These are phyloP conservation scores for Blastobotrys terrestris DNA, from an alignment of 805 yeast genomes.

Conservation along the genomic window DNA sequence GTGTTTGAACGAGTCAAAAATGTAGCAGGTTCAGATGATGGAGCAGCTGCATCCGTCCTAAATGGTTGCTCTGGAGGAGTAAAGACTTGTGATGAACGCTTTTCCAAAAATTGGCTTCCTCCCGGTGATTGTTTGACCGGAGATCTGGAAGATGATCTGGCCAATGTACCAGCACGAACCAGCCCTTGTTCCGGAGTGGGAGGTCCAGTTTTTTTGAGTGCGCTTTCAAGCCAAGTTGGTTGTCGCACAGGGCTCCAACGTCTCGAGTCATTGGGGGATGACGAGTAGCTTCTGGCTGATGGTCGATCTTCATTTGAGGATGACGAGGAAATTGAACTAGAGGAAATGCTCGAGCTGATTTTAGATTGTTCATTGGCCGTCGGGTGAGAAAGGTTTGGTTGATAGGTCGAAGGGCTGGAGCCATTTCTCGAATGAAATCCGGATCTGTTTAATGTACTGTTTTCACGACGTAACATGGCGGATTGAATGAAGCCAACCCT, in stretches of 20 bases:
- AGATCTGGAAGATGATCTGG: slow-evolving; percentile 2
- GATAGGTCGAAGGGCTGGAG: not conserved
- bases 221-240: slow-evolving; percentile 27
- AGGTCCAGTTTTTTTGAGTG: slow-evolving; percentile 19
- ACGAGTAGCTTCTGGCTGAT: not conserved
- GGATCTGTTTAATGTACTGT: slow-evolving; percentile 4
- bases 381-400: not conserved
- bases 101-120: not conserved
- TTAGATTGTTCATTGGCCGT: not conserved
- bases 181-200: slow-evolving; percentile 10
- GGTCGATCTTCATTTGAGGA: not conserved
- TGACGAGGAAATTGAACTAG: not conserved
- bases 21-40: not conserved
- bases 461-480: slow-evolving; percentile 25
- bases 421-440: not conserved
- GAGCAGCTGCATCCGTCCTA: no score
- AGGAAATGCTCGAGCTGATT: not conserved
- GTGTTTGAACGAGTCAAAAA: not conserved
- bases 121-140: not conserved
- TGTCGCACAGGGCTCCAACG: slow-evolving; percentile 23
- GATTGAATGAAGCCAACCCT: slow-evolving; percentile 23
- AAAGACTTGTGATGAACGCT: not conserved
- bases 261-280: slow-evolving; percentile 13
- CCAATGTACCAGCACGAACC: slow-evolving; percentile 4
- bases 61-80: not conserved